Conservation (phyloP, 2,329 filamentous ascomycete genomes). For the Aspergillus sojae region DNA sequence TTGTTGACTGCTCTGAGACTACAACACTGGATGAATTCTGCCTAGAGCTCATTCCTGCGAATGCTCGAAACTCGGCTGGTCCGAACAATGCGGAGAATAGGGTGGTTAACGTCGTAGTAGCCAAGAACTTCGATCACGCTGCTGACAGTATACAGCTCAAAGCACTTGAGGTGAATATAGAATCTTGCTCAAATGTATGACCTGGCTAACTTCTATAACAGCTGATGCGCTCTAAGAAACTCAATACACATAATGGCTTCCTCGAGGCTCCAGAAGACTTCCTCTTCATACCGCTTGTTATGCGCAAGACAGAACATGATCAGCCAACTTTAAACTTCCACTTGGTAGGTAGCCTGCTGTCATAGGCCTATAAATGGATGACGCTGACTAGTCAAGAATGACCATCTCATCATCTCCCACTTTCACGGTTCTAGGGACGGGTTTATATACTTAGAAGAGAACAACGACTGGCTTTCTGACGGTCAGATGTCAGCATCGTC, state of each 20-base stretch:
- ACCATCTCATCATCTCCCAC: constrained; percentile 86
- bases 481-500: constrained; percentile 40
- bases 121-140: constrained; percentile 75
- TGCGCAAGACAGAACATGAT: constrained; percentile 35
- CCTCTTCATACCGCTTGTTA: constrained; percentile 74
- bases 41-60: constrained; percentile 62
- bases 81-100: constrained; percentile 49
- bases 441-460: constrained; percentile 73
- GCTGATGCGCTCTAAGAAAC: constrained; percentile 76
- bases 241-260: constrained; percentile 74
- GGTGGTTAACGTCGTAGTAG: constrained; percentile 82
- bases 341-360: constrained; percentile 34
- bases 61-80: constrained; percentile 27
- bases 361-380: neutral
- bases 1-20: constrained; percentile 71
- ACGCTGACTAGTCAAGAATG: constrained; percentile 55
- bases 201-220: constrained; percentile 46
- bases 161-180: constrained; percentile 57
- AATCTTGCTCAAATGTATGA: neutral
- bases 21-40: constrained; percentile 83
- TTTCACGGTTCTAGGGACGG: constrained; percentile 74
- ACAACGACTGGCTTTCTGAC: constrained; percentile 42
- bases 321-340: constrained; percentile 42
- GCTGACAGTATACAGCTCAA: constrained; percentile 81
- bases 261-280: constrained; percentile 77